Base-by-base conservation (phyloP, 441 rosid species). In the Geranium incanum region DNA sequence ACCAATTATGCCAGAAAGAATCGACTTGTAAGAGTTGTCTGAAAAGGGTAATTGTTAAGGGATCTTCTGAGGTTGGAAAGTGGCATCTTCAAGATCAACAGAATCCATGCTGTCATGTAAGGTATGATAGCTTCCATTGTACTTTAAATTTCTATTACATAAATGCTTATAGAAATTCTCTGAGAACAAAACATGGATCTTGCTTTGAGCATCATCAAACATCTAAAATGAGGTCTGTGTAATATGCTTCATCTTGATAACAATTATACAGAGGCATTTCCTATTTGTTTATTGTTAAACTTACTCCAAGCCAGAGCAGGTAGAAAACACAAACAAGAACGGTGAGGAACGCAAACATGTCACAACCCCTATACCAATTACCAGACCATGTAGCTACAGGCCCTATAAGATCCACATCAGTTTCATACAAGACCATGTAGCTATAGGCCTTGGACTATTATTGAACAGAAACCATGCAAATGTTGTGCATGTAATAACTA, bases 1-100 rank as follows among this genome's bases (percentile, higher is more conserved):
- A 13, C 59, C 70, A 39, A 33, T 68, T 67, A 15, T 21, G 16
- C 68, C 75, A 89, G 95, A 78, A 70, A 2, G 79, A 81, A 69
- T 74, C 81, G 5, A 48, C 63, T 43, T 78, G 86, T 59, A 74
- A 76, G 73, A 76, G 75, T 67, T 83, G 70, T 74, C 75, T 71
- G 52, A 82, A 77, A 76, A 78, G n/a, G 39, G 71, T 91, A 38
- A 6, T n/a, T 43, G 92, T 89, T 66, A 68, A 62, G 57, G 85
- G 86, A 71, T 85, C 86, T 68, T 66, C 70, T 2, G 70, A 76
- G 67, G 80, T 78, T 37, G 88, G 74, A 69, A 76, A 74, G 37
- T 88, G 90, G 95, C 72, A 71, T 75, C 78, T 89, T 74, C 70
- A 15, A 50, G 69, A 70, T 74, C 57, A 65, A 65, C 68, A 63